These are phyloP conservation scores for Oryza brachyantha DNA, from an alignment of 176 grass and related monocot species.

Conservation along the genomic window DNA sequence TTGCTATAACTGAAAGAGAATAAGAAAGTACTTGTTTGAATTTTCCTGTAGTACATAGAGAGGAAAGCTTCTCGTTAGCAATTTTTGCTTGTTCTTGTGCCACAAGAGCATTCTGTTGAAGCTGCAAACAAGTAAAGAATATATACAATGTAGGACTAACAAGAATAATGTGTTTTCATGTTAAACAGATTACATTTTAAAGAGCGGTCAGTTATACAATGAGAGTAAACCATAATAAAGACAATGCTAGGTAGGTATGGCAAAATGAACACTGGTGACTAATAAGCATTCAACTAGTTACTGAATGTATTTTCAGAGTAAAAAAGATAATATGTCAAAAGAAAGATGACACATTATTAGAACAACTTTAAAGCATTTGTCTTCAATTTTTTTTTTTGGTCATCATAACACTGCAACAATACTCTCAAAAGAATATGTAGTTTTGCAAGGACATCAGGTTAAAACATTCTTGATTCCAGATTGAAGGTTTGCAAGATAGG, in stretches of 20 bases:
- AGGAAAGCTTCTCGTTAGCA: conserved; percentile 49
- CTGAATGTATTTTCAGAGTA: neutral
- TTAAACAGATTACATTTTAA: neutral
- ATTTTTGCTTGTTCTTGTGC: conserved; percentile 61
- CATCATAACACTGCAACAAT: neutral
- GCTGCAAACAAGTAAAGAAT: conserved; percentile 48
- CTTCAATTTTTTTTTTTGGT: neutral
- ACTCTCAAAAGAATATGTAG: neutral
- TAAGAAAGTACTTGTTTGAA: conserved; percentile 46
- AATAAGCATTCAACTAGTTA: conserved; percentile 1
- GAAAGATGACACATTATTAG: too few relatives aligned
- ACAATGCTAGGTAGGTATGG: conserved; percentile 12
- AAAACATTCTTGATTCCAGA: neutral
- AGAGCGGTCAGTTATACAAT: neutral
- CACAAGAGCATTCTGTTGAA: conserved; percentile 50
- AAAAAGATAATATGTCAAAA: neutral
- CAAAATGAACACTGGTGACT: conserved; percentile 4
- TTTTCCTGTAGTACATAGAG: conserved; percentile 25
- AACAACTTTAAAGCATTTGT: neutral
- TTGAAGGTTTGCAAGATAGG: neutral
- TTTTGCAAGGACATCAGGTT: neutral
- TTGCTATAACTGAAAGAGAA: conserved; percentile 12
- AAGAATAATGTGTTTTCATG: neutral
- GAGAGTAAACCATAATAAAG: conserved; percentile 8
- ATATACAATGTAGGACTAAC: neutral